Base-by-base conservation (phyloP, 495 filamentous ascomycete genomes). In the Aspergillus saccharolyticus region DNA sequence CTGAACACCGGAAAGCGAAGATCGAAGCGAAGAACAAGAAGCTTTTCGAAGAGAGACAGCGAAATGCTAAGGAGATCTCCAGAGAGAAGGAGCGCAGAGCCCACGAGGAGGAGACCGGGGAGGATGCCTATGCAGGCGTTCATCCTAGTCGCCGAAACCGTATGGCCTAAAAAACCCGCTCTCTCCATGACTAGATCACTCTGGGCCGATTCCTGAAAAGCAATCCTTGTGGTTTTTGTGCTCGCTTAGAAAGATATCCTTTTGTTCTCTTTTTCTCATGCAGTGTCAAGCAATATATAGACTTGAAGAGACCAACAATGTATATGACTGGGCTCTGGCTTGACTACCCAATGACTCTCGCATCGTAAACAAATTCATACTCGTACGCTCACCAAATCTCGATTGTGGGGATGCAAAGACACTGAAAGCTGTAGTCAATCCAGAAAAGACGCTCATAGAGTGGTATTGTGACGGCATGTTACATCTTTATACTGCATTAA, bases 11-110 rank as follows among this genome's bases (percentile, higher is more conserved):
- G 59, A 82, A 79, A 63, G 77, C 83, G 46, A 96, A 93, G 76
- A 86, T 98, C 66, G 74, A 81, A 62, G 78, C 78, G 12, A 96
- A 96, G 83, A 98, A 97, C 74, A 78, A 81, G 63, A 92, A 91
- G 75, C 79, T 97, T 22, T 81, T 89, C 59, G 90, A 95, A 61
- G 84, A 96, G 78, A 81, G 92, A 44, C 78, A 80, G 48, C 83
- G 83, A 55, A 69, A 75, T 58, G 66, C 69, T 5, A 78, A 79
- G 66, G 74, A 82, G 54, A 74, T 79, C 58, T 75, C 76, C 58
- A 71, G 73, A 54, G 71, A 79, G 63, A 75, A 78, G 70, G 70
- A 78, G 60, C 70, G 73, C 65, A 70, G 67, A 53, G 65, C 64
- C 53, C 68, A 48, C 16, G 60, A 63, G 17, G 69, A 72, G 44